Conservation (phyloP, 768 basidiomycete genomes). For the Boletus rubescentipes region DNA sequence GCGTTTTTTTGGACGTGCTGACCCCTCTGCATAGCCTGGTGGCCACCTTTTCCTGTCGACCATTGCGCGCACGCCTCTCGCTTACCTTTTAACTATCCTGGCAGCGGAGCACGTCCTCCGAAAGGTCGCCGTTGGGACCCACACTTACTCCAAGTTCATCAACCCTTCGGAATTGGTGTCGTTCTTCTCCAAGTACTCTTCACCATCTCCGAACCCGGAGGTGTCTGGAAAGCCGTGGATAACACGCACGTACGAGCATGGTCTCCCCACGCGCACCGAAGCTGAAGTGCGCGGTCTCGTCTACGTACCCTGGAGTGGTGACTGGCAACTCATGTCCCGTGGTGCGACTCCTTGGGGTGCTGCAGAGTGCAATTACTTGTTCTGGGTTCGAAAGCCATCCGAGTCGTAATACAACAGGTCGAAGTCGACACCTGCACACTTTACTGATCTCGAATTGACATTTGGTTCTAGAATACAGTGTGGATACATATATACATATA, state of each 20-base stretch:
- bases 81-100: slow-evolving; percentile 68
- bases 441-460: too few species aligned
- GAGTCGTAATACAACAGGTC: slow-evolving; percentile 6
- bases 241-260: slow-evolving; percentile 44
- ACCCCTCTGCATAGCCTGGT: slow-evolving; percentile 63
- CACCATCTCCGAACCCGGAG: slow-evolving; percentile 12
- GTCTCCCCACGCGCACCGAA: slow-evolving; percentile 57
- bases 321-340: slow-evolving; percentile 69
- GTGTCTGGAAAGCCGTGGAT: slow-evolving; percentile 53
- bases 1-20: neutral
- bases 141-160: slow-evolving; percentile 88
- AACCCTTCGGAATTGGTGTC: slow-evolving; percentile 80
- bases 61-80: slow-evolving; percentile 79
- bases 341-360: slow-evolving; percentile 46
- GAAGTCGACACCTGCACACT: neutral
- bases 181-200: slow-evolving; percentile 70
- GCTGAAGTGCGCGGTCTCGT: slow-evolving; percentile 80
- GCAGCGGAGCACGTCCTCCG: slow-evolving; percentile 81
- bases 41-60: slow-evolving; percentile 96
- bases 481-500: slow-evolving; percentile 9
- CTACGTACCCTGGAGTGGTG: slow-evolving; percentile 67
- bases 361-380: slow-evolving; percentile 73
- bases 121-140: slow-evolving; percentile 83
- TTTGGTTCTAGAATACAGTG: slow-evolving; percentile 18
- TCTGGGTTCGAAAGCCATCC: slow-evolving; percentile 79